Evolutionary conservation across 2,329 filamentous ascomycete genomes (phyloP), one percentile per base, ranked within the genome.

Genomic region (Neofusicoccum cordaticola): DNA sequence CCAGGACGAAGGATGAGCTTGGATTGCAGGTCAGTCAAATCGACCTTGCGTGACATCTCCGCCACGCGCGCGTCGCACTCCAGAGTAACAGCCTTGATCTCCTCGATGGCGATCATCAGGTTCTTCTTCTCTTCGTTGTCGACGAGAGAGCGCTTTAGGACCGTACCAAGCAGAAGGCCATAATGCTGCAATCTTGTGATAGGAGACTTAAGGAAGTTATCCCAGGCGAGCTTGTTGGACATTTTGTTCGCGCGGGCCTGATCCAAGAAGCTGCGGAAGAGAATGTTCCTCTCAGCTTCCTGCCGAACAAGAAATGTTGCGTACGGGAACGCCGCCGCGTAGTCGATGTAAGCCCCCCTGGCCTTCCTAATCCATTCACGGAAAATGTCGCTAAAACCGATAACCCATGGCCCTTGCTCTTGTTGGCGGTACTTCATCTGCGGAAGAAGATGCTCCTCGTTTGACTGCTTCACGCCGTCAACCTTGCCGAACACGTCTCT

Each of bases 321-420:
- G 65, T 89, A 88, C 0, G 94, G 94, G 70, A 95, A 98, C 0
- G 88, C 88, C 1, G 90, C 89, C 44, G 94, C 94, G 76, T 98
- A 99, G 65, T 96, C 93, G 66, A 97, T 88, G 74, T 98, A 99
- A 11, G 92, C 90, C 2, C 85, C 82, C 76, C 90, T 92, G 37
- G 95, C 95, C 77, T 97, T 98, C 68, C 95, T 87, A 67, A 98
- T 97, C 95, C 95, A 99, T 79, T 99, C 95, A 65, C 95, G 85
- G 82, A 99, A 98, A 57, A 99, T 92, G 73, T 98, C 95, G 74
- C 93, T 97, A 78, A 97, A 97, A 2, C 95, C 95, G 12, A 86
- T 84, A 65, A 99, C 89, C 88, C 93, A 99, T 0, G 95, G 95
- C 0, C 95, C 95, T 79, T 99, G 94, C 74, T 98, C 95, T 72